These are phyloP conservation scores for Verticillium longisporum DNA, from an alignment of 2,329 filamentous ascomycete genomes.

Conservation along the genomic window DNA sequence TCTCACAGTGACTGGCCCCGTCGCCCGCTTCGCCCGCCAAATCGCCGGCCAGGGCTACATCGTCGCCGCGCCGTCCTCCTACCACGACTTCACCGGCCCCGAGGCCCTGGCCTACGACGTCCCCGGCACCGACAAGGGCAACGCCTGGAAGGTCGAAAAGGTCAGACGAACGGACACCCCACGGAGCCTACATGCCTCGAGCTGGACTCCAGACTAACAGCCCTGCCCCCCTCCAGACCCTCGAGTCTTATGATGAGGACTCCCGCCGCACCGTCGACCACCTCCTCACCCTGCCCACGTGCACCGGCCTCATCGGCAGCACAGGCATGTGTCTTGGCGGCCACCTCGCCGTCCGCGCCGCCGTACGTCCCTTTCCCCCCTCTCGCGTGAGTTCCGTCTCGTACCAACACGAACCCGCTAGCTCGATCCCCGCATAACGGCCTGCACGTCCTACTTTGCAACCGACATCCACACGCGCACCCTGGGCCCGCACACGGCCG, in stretches of 20 bases:
- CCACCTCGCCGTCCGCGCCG: constrained; percentile 63
- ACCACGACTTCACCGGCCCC: constrained; percentile 87
- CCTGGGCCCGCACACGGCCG: constrained; percentile 54
- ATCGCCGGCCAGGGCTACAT: constrained; percentile 93
- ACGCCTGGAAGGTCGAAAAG: constrained; percentile 79
- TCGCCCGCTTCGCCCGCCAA: constrained; percentile 81
- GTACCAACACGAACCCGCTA: constrained; percentile 14
- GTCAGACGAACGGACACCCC: constrained; percentile 29
- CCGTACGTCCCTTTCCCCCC: constrained; percentile 35
- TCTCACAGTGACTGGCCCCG: constrained; percentile 73
- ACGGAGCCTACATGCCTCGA: neutral
- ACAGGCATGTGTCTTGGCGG: constrained; percentile 93
- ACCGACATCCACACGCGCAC: constrained; percentile 81
- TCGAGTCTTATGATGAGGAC: constrained; percentile 82
- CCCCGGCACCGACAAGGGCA: constrained; percentile 81
- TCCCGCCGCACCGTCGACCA: constrained; percentile 60
- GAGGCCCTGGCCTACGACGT: constrained; percentile 80
- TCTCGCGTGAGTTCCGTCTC: no score
- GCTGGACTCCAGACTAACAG: neutral
- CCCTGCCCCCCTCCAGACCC: constrained; percentile 42
- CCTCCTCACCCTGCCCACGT: constrained; percentile 66
- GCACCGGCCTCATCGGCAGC: constrained; percentile 69
- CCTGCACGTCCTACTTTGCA: constrained; percentile 82
- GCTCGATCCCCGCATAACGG: constrained; percentile 69
- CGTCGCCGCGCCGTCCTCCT: constrained; percentile 81